These are phyloP conservation scores for Alternaria brassicicola DNA, from an alignment of 2,329 filamentous ascomycete species.

Conservation along the genomic window DNA sequence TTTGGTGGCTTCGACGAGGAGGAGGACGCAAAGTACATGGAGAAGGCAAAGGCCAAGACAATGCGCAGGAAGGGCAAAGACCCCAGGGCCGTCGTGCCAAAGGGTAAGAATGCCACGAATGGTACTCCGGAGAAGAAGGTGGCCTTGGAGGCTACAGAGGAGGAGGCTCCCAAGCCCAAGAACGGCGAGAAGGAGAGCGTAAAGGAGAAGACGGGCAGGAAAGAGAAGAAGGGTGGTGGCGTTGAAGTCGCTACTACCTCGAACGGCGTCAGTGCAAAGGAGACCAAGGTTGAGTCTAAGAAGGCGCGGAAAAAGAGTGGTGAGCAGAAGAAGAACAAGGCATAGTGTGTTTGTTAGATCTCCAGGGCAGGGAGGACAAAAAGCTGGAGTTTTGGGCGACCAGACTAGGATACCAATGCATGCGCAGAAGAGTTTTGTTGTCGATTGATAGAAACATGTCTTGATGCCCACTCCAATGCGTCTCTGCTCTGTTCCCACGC, in stretches of 20 bases:
- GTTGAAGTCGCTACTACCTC: constrained; percentile 12
- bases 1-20: constrained; percentile 60
- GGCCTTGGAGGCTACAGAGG: constrained; percentile 18
- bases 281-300: constrained; percentile 21
- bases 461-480: no score
- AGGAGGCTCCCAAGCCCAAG: constrained; percentile 25
- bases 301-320: constrained; percentile 29
- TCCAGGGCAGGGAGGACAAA: background rate
- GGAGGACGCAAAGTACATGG: constrained; percentile 57
- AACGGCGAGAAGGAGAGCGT: constrained; percentile 29
- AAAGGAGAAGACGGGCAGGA: constrained; percentile 10
- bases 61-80: constrained; percentile 57
- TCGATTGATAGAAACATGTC: background rate
- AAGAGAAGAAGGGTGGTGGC: constrained; percentile 20
- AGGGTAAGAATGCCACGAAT: constrained; percentile 26
- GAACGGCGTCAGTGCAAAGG: constrained; percentile 17
- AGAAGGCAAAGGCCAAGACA: constrained; percentile 51
- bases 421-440: background rate
- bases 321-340: constrained; percentile 29
- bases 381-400: background rate
- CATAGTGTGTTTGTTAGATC: constrained; percentile 12
- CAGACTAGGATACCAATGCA: constrained; percentile 4
- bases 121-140: constrained; percentile 20
- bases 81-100: constrained; percentile 47
- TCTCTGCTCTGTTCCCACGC: background rate